Evolutionary conservation across 148 eudicot genomes (phyloP).

Genomic region (Rhododendron simsii): DNA sequence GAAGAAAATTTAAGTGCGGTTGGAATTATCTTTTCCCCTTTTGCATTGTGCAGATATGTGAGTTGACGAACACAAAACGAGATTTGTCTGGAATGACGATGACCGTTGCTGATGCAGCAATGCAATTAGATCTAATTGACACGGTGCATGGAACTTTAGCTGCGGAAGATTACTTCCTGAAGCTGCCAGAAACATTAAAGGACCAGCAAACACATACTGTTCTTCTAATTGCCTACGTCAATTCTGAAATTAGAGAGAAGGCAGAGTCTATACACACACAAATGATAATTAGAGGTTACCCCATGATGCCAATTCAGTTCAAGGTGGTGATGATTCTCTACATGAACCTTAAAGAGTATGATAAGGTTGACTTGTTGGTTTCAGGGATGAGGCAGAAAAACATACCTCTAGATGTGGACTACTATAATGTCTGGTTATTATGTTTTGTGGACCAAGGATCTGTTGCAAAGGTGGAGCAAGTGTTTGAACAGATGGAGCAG

Average conservation of each 20-base stretch:
- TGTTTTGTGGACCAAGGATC: conserved; percentile 58
- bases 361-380: conserved; percentile 50
- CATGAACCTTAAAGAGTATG: conserved; percentile 55
- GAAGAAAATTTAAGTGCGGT: neutral
- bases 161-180: conserved; percentile 74
- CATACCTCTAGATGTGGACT: conserved; percentile 49
- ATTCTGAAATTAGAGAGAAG: conserved; percentile 46
- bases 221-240: conserved; percentile 76
- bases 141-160: conserved; percentile 62
- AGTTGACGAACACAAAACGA: conserved; percentile 73
- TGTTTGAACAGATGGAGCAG: conserved; percentile 44
- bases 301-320: conserved; percentile 52
- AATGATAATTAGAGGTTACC: conserved; percentile 56
- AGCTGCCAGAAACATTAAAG: conserved; percentile 49
- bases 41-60: conserved; percentile 49
- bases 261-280: conserved; percentile 57
- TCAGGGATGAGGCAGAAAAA: conserved; percentile 63
- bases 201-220: conserved; percentile 73
- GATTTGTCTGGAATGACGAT: conserved; percentile 51
- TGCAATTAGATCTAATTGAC: conserved; percentile 78
- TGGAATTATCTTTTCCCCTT: neutral
- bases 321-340: conserved; percentile 95
- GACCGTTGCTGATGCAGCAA: conserved; percentile 64
- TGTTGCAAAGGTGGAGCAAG: conserved; percentile 63
- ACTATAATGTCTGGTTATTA: conserved; percentile 83